Base-by-base conservation (phyloP, 371 early-diverging fungal species). In the Circinella minor region DNA sequence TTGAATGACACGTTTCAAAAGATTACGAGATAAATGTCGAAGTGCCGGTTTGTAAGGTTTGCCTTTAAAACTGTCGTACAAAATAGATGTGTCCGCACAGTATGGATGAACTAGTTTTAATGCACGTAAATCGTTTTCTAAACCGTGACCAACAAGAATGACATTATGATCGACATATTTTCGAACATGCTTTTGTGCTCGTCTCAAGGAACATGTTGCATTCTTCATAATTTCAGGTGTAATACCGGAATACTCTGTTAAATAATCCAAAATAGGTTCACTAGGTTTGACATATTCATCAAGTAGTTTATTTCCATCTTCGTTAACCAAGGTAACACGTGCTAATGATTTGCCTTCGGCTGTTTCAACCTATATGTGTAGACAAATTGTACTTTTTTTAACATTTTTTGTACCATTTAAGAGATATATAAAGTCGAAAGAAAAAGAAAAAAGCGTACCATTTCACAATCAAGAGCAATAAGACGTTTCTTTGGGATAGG, bases 391-490 rank as follows among this genome's bases (percentile, higher is more conserved):
- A 47, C 15, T 47, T 9, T 51, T 49, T 17, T 51, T 51, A 9
- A 20, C 27, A 43, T 17, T 9, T 36, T 17, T 36, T 8, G 15
- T 4, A 14, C 47, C 27, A 27, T 27, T 27, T 27, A 27, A 27
- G 27, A 27, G 27, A 27, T 27, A 27, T 27, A 27, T 27, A 27
- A 27, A 27, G 2, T 27, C 27, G 2, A 27, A 27, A 27, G 27
- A 27, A 27, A 27, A 27, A 27, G 27, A 27, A 27, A 27, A 27
- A 27, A 27, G 27, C 1, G 18, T 77, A 91, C 90, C 94, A 94
- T 95, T 77, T 95, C 95, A 86, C 94, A 94, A 84, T 95, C 95
- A 37, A 93, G 69, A 46, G 91, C 94, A 34, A 93, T 70, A 63
- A 91, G 55, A 37, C 73, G 63, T 59, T 78, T 82, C 49, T 73